phyloP scores from a whole-genome alignment of 768 basidiomycete genomes.

The Pisolithus marmoratus region DNA sequence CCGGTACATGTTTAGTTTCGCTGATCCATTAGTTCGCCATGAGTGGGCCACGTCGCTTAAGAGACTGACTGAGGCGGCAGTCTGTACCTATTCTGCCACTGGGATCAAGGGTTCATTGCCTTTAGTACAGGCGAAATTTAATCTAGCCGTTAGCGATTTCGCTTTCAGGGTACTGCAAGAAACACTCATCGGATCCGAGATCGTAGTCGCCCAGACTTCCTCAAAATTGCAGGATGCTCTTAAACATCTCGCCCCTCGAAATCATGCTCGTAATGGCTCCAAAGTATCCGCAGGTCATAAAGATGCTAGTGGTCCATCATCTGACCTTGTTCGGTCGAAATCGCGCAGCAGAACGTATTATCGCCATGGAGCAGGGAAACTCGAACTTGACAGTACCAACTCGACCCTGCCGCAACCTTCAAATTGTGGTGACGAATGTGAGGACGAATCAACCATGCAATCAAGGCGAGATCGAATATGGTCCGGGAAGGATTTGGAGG shows the following conservation, averaged over 20 bases:
- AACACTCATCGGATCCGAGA: slow-evolving; percentile 52
- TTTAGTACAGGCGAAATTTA: slow-evolving; percentile 39
- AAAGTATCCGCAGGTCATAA: slow-evolving; percentile 22
- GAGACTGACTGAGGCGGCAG: slow-evolving; percentile 56
- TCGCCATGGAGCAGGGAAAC: slow-evolving; percentile 54
- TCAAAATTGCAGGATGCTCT: slow-evolving; percentile 30
- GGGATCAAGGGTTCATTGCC: slow-evolving; percentile 31
- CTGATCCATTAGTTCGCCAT: slow-evolving; percentile 68
- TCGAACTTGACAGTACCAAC: slow-evolving; percentile 48
- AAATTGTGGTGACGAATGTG: slow-evolving; percentile 27
- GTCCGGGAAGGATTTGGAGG: slow-evolving; percentile 79
- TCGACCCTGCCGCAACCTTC: slow-evolving; percentile 18
- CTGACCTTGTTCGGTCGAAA: slow-evolving; percentile 54
- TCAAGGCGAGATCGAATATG: slow-evolving; percentile 46
- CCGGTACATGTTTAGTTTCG: slow-evolving; percentile 93
- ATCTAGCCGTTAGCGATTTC: slow-evolving; percentile 65
- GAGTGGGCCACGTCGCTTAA: slow-evolving; percentile 68
- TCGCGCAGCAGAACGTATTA: slow-evolving; percentile 68
- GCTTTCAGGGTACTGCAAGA: slow-evolving; percentile 84
- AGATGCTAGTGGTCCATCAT: slow-evolving; percentile 18
- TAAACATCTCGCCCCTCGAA: slow-evolving; percentile 25
- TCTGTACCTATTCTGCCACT: slow-evolving; percentile 17
- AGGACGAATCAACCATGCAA: slow-evolving; percentile 26
- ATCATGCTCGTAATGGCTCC: slow-evolving; percentile 13
- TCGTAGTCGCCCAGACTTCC: slow-evolving; percentile 13